Percentiles rank a stretch among this genome's conserved stretches.
phyloP scores from a whole-genome alignment of 2,329 filamentous ascomycete genomes.

The Trichoderma koningiopsis region DNA sequence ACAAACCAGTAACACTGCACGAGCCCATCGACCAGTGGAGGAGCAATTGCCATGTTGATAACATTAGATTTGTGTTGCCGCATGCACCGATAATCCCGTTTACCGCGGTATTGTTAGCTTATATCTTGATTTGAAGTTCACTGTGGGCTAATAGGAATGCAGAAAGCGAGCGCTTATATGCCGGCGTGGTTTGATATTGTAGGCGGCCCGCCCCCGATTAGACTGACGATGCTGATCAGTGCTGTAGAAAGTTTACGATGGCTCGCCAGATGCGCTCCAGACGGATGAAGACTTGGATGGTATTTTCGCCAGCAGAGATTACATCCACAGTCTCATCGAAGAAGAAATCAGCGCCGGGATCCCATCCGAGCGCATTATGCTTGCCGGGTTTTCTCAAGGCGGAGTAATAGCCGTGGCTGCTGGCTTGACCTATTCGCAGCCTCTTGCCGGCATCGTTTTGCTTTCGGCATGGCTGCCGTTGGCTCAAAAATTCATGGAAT shows the following conservation, averaged over 20 bases:
- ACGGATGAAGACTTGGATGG: slow-evolving; percentile 68
- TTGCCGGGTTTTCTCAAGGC: slow-evolving; percentile 88
- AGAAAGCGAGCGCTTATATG: slow-evolving; percentile 79
- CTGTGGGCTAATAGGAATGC: neutral
- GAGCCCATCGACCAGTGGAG: slow-evolving; percentile 86
- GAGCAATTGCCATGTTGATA: slow-evolving; percentile 73
- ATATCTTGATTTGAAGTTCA: neutral
- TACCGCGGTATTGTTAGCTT: slow-evolving; percentile 51
- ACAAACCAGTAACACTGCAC: slow-evolving; percentile 77
- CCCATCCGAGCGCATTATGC: slow-evolving; percentile 76
- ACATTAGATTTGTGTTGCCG: slow-evolving; percentile 92
- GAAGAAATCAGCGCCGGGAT: slow-evolving; percentile 77
- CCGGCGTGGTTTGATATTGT: slow-evolving; percentile 87
- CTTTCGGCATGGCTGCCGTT: slow-evolving; percentile 84
- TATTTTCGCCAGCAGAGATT: slow-evolving; percentile 70
- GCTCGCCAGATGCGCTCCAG: slow-evolving; percentile 20
- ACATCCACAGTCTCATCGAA: slow-evolving; percentile 79
- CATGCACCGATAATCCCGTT: slow-evolving; percentile 87
- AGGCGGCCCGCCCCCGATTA: slow-evolving; percentile 29
- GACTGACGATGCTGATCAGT: neutral
- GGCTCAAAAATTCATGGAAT: slow-evolving; percentile 47
- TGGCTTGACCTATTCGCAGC: slow-evolving; percentile 70
- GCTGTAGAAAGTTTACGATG: slow-evolving; percentile 19
- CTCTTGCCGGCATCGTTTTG: slow-evolving; percentile 82
- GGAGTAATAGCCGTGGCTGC: slow-evolving; percentile 86